Evolutionary conservation across 176 grass and related monocot genomes (phyloP), one percentile per base, ranked within the genome.

Genomic region (Tillandsia leiboldiana): DNA sequence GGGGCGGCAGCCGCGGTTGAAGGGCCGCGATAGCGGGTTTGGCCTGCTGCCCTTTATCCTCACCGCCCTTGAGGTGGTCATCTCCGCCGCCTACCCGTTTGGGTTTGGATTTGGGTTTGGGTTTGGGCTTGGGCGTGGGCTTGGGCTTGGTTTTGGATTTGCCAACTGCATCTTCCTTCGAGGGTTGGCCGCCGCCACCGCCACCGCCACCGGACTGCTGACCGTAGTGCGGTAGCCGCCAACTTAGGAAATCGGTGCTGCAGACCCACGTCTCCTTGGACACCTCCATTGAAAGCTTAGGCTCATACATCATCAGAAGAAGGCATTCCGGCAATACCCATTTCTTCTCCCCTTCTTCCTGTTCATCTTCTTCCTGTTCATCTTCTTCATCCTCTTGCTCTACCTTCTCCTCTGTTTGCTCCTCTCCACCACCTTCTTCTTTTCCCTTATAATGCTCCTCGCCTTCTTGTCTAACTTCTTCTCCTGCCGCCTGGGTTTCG

Each of bases 271-370:
- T 97, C 69, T 97, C 94, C 74, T 79, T 93, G 11, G 89, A 97
- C n/a, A 97, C 94, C 78, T 97, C 94, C 94, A 97, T 97, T 51
- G 94, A 97, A 51, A 97, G 73, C 82, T 97, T 97, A 3, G 94
- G 94, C 66, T 97, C 94, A 2, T 90, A 97, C 94, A 97, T 90
- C 94, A 97, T 97, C 72, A 97, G 69, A 0, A 93, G 89, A 66
- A 97, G 89, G 77, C 94, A 97, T 57, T 97, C 94, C 0, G 94
- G 89, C 82, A 97, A 59, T 53, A 87, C 82, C 1, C 73, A 77
- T 2, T 79, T 87, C 72, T 90, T 89, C 84, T 87, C 77, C 73
- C 73, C 81, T 78, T 77, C 69, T 33, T 62, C 76, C 10, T 66
- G 66, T 62, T 66, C 77, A 54, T 77, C 68, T 63, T 68, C 77